Evolutionary conservation across 177 flowering plant species (phyloP), one percentile per base, ranked within the genome.

Genomic region (Vitis hybrid): DNA sequence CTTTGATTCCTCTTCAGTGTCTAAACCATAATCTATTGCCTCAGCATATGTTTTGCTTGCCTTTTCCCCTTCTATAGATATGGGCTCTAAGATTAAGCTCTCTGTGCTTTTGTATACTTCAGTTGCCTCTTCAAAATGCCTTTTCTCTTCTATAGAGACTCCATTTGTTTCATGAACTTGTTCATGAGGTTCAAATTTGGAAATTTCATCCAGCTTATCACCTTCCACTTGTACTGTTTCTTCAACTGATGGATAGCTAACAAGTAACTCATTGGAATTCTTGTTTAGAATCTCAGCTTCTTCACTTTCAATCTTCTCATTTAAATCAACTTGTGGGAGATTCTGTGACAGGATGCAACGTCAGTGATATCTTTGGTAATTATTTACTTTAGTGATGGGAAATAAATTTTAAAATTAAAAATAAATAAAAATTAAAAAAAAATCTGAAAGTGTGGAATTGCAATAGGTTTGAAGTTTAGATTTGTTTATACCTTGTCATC

Each of bases 131-230:
- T 60, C 54, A 62, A 17, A 21, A 11, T 70, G 71, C 55, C 62
- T 66, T 61, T 64, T 71, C 68, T 65, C 72, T 69, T 39, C 64
- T 60, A 30, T 70, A 51, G 66, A 59, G 48, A 26, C 56, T 79
- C 23, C 51, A 55, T 60, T 49, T 66, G 39, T 66, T 66, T 66
- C 68, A 7, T 18, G 51, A 51, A n/a, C 18, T 39, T 65, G 56
- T 62, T 72, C 64, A 30, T 62, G 56, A 34, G 56, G 71, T 69
- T 49, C 62, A 67, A 62, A 34, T 18, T 50, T 26, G 15, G 68
- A 21, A 10, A 63, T 60, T 55, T 60, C 57, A 14, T 67, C 62
- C 23, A 7, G 49, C 18, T 70, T 57, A 60, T 56, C 71, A n/a
- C 26, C 12, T 70, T 56, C 62, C 49, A 11, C 56, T 48, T 65